A percentile compares a stretch with the other conserved stretches of the same genome.
Conservation (phyloP, 371 early-diverging fungal genomes). For the Massospora cicadina region DNA sequence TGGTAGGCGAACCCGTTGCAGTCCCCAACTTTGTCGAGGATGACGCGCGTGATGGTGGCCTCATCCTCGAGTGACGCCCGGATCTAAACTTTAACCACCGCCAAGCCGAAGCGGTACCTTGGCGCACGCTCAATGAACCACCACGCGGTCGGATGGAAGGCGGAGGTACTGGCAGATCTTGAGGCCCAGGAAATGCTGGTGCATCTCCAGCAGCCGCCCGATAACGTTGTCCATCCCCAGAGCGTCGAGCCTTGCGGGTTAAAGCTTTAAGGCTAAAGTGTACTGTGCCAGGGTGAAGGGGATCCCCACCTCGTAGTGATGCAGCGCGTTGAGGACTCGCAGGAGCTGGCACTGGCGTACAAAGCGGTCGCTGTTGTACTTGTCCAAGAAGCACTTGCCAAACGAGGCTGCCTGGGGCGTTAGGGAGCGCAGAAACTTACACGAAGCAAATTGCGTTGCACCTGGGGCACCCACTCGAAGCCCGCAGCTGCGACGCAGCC, state of each 20-base stretch:
- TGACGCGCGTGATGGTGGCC: constrained; percentile 53
- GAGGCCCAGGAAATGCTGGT: constrained; percentile 70
- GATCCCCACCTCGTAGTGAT: constrained; percentile 67
- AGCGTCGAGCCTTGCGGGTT: constrained; percentile 37
- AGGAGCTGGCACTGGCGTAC: constrained; percentile 71
- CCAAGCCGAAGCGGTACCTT: constrained; percentile 31
- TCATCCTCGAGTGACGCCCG: constrained; percentile 71
- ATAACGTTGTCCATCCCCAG: constrained; percentile 61
- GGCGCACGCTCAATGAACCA: constrained; percentile 90
- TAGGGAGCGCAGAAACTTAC: constrained; percentile 13
- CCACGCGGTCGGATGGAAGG: constrained; percentile 55
- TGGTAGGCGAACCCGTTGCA: constrained; percentile 64
- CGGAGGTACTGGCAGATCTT: constrained; percentile 67
- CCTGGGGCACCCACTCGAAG: constrained; percentile 50
- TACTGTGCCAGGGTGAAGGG: constrained; percentile 79
- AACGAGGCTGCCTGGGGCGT: constrained; percentile 66
- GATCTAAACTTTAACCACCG: constrained; percentile 25
- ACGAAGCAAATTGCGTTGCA: constrained; percentile 62
- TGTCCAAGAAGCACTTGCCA: constrained; percentile 80
- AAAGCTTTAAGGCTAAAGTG: constrained; percentile 6
- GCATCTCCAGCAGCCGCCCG: constrained; percentile 60
- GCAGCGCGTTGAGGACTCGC: constrained; percentile 76
- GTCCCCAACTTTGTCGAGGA: constrained; percentile 56
- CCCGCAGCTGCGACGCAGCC: constrained; percentile 89
- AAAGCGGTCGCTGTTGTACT: constrained; percentile 66